Percentiles rank a stretch among this genome's conserved stretches.
Conservation (phyloP, 129 eudicot species). For the Chrysanthemum lavandulifolium region DNA sequence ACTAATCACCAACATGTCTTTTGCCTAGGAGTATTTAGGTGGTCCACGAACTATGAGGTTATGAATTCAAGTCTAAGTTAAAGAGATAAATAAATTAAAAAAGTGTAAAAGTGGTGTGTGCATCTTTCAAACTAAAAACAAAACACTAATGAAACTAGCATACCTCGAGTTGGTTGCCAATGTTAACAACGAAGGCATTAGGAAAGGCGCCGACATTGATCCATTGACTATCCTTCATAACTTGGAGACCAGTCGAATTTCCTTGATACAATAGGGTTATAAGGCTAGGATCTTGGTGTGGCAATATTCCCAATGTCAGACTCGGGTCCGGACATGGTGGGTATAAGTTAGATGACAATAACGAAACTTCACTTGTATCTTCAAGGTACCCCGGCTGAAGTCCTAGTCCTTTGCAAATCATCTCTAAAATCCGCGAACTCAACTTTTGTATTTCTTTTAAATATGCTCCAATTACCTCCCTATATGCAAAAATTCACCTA, state of each 20-base stretch:
- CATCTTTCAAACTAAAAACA: not conserved
- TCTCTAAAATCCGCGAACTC: slow-evolving; percentile 51
- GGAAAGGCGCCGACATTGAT: slow-evolving; percentile 51
- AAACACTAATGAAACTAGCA: not conserved
- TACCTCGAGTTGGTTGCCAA: slow-evolving; percentile 70
- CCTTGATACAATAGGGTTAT: slow-evolving; percentile 50
- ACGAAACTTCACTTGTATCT: slow-evolving; percentile 44
- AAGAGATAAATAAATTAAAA: no score
- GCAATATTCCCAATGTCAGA: slow-evolving; percentile 54
- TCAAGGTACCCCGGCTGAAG: slow-evolving; percentile 47
- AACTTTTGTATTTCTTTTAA: slow-evolving; percentile 40
- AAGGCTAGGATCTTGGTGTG: slow-evolving; percentile 61
- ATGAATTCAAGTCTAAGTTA: no score
- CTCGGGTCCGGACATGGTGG: slow-evolving; percentile 91
- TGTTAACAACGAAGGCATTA: slow-evolving; percentile 61
- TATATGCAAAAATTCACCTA: slow-evolving; percentile 17
- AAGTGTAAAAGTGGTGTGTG: not conserved
- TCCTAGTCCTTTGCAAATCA: slow-evolving; percentile 69
- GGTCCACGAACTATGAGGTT: no score
- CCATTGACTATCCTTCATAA: slow-evolving; percentile 59
- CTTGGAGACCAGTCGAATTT: slow-evolving; percentile 56
- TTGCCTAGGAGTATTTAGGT: no score
- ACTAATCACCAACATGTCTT: no score
- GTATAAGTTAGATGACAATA: slow-evolving; percentile 51
- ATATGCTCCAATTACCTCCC: slow-evolving; percentile 53